Evolutionary conservation across 495 filamentous ascomycete genomes (phyloP), one percentile per base, ranked within the genome.

Genomic region (Daldinia concentrica): DNA sequence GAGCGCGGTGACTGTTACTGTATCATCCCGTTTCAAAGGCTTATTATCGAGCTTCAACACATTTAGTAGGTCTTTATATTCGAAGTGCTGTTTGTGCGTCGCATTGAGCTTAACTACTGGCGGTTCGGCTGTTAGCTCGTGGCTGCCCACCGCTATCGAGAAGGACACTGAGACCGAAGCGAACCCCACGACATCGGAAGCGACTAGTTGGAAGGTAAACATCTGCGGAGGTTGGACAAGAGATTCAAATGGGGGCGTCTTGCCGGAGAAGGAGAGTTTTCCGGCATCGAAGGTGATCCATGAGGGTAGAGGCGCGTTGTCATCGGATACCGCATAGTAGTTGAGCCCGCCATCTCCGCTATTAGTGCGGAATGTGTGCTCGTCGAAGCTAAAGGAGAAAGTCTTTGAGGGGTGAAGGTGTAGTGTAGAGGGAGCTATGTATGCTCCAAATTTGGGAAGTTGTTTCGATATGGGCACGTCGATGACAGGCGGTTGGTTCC

Each of bases 271-370:
- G 11, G 85, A 84, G 32, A 97, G 84, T 6, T 69, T 80, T 2
- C 74, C 66, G 1, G 85, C 71, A 74, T 97, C 88, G 72, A 98
- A 97, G 11, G 78, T 81, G 43, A 97, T 86, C 94, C 93, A 97
- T 4, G 93, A 92, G 36, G 94, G 94, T 41, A 97, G 81, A 32
- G 95, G 94, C 6, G 90, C 90, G 72, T 94, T 92, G 66, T 94
- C 89, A 3, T 77, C 79, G 39, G 91, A 90, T 11, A 91, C 89
- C 24, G 93, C 91, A 74, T 97, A 95, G 78, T 94, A 97, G 37
- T 68, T 82, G 26, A 87, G 57, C 9, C 59, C 24, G 39, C 58
- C 56, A 36, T 68, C 17, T 55, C 75, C 22, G 71, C 63, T 66
- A 5, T 11, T 77, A 39, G 51, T 73, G 61, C 22, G 71, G 64